Evolutionary conservation across 805 yeast species (phyloP).

Genomic region (Wickerhamomyces xylosicus): DNA sequence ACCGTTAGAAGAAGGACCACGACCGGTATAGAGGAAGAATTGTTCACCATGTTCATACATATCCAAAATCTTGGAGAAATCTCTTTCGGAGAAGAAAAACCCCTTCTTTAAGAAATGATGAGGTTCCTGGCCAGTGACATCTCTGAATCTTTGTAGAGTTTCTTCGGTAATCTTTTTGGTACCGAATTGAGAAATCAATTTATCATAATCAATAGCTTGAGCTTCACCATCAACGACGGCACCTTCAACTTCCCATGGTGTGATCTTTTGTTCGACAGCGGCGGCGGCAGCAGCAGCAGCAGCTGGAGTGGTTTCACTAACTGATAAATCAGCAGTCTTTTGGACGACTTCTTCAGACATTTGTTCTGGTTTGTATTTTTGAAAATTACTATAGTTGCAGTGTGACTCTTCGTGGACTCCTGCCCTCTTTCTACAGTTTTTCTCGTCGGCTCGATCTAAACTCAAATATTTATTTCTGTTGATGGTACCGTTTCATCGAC

Average conservation of each 20-base stretch:
- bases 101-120: constrained; percentile 89
- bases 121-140: constrained; percentile 82
- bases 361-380: not conserved
- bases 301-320: constrained; percentile 1
- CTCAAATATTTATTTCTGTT: no score
- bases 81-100: constrained; percentile 86
- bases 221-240: constrained; percentile 83
- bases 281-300: not conserved
- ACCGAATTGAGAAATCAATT: constrained; percentile 80
- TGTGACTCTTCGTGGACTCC: constrained; percentile 96
- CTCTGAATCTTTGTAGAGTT: constrained; percentile 62
- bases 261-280: constrained; percentile 28
- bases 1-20: constrained; percentile 92
- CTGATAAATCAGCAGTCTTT: constrained; percentile 5
- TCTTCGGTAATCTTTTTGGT: constrained; percentile 63
- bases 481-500: no score
- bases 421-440: constrained; percentile 53
- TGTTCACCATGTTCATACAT: constrained; percentile 91
- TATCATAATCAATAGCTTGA: constrained; percentile 88
- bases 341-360: constrained; percentile 7
- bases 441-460: constrained; percentile 6
- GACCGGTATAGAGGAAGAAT: constrained; percentile 90
- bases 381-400: no score
- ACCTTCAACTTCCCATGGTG: constrained; percentile 99
- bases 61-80: constrained; percentile 67